Base-by-base conservation (phyloP, 2,329 filamentous ascomycete genomes). In the Emydomyces testavorans region DNA sequence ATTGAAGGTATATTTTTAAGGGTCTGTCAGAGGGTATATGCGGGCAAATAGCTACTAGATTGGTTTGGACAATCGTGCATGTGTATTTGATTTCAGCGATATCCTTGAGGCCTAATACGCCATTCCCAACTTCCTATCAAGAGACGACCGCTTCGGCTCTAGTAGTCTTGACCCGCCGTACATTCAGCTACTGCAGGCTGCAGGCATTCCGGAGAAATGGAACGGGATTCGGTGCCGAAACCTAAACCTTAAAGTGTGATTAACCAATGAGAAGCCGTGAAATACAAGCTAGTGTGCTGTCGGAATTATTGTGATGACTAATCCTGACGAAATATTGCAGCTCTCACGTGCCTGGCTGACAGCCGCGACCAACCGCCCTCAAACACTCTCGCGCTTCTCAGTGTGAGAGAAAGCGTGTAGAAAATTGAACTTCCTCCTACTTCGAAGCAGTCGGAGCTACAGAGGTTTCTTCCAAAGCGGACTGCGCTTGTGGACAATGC, bases 341-440 rank as follows among this genome's bases (percentile, higher is more conserved):
- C 1, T n/a, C 5, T 36, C 42, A 45, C 42, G 42, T 45, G 42
- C 11, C 1, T 10, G 10, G 16, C 15, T 38, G n/a, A 8, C 42
- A n/a, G 32, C 45, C 45, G 45, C 45, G 45, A 47, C 35, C 36
- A 47, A 38, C 45, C 45, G 45, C 45, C n/a, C 20, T 29, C 4
- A 32, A 39, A 47, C 32, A 2, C 20, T 31, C 24, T n/a, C 21
- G 16, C 28, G n/a, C 8, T 37, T 37, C 18, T 28, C n/a, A n/a
- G n/a, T n/a, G n/a, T n/a, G n/a, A n/a, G n/a, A n/a, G n/a, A n/a
- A n/a, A n/a, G n/a, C n/a, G n/a, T n/a, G n/a, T n/a, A n/a, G n/a
- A n/a, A n/a, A n/a, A n/a, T n/a, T n/a, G n/a, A n/a, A n/a, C n/a
- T n/a, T n/a, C n/a, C n/a, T 11, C 5, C 7, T 8, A 20, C n/a